These are phyloP conservation scores for Yarrowia porcina DNA, from an alignment of 805 yeast species.

Conservation along the genomic window DNA sequence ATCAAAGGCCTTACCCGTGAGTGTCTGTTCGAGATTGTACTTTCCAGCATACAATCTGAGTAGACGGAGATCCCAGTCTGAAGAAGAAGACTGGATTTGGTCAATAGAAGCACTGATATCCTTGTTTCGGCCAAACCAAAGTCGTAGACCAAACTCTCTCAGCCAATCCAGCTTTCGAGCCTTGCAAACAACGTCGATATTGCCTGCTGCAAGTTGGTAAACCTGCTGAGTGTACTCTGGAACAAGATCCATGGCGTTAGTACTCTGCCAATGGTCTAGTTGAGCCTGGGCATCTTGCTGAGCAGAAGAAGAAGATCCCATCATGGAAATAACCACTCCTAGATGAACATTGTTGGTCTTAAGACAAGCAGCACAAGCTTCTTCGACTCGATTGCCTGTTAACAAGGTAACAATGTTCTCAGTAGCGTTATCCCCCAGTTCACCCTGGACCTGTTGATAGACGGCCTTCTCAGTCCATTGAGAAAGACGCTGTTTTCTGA, in stretches of 20 bases:
- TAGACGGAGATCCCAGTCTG: conserved; percentile 27
- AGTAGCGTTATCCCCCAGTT: conserved; percentile 41
- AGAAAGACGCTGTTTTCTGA: not conserved
- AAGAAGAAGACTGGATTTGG: not conserved
- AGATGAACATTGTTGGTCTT: conserved; percentile 64
- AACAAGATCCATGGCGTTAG: not conserved
- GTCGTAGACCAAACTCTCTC: conserved; percentile 52
- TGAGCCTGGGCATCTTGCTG: conserved; percentile 9
- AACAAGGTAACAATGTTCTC: conserved; percentile 44
- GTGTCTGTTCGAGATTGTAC: conserved; percentile 25
- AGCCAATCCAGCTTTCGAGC: conserved; percentile 61
- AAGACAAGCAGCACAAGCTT: conserved; percentile 62
- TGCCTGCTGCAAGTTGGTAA: conserved; percentile 14
- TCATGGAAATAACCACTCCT: conserved; percentile 61
- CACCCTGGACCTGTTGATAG: not conserved
- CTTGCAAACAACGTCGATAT: conserved; percentile 29
- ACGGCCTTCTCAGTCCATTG: conserved; percentile 1
- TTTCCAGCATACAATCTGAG: conserved; percentile 27
- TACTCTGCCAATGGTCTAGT: conserved; percentile 7
- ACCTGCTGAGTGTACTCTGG: conserved; percentile 33
- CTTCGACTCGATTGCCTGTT: conserved; percentile 52
- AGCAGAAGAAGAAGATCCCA: conserved; percentile 49
- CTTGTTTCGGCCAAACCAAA: conserved; percentile 54
- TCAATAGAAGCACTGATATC: conserved; percentile 1
- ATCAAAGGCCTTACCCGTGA: conserved; percentile 26